These are phyloP conservation scores for Trichoderma parareesei DNA, from an alignment of 495 filamentous ascomycete genomes.

Conservation along the genomic window DNA sequence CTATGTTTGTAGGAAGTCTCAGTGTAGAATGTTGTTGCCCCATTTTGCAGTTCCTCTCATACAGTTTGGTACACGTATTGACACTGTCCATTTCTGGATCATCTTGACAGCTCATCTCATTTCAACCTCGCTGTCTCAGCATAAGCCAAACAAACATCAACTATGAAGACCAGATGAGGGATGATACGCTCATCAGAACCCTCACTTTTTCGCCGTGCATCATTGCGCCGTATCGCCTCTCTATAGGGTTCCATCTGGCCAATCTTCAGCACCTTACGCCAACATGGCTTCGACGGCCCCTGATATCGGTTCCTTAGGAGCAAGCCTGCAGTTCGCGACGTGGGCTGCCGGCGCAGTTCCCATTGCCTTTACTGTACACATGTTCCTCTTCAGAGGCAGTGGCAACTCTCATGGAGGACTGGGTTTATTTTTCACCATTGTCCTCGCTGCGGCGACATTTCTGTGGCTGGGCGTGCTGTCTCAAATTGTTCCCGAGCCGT, in stretches of 20 bases:
- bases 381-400: neutral
- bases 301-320: neutral
- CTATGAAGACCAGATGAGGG: neutral
- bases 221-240: neutral
- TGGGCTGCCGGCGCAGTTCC: conserved; percentile 5
- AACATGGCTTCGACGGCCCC: neutral
- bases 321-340: neutral
- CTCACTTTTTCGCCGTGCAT: neutral
- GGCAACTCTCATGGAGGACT: neutral
- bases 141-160: neutral
- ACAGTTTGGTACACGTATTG: neutral
- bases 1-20: neutral
- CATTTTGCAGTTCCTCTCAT: neutral
- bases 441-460: neutral
- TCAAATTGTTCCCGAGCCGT: conserved; percentile 62
- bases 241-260: neutral
- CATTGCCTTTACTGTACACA: neutral
- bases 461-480: conserved; percentile 31
- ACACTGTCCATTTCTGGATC: neutral
- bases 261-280: neutral
- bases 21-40: too few relatives aligned
- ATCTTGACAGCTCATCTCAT: conserved; percentile 9
- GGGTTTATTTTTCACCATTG: neutral
- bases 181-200: neutral
- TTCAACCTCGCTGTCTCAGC: neutral